Evolutionary conservation across 2,329 filamentous ascomycete species (phyloP), one percentile per base, ranked within the genome.

Genomic region (Apiospora marii): DNA sequence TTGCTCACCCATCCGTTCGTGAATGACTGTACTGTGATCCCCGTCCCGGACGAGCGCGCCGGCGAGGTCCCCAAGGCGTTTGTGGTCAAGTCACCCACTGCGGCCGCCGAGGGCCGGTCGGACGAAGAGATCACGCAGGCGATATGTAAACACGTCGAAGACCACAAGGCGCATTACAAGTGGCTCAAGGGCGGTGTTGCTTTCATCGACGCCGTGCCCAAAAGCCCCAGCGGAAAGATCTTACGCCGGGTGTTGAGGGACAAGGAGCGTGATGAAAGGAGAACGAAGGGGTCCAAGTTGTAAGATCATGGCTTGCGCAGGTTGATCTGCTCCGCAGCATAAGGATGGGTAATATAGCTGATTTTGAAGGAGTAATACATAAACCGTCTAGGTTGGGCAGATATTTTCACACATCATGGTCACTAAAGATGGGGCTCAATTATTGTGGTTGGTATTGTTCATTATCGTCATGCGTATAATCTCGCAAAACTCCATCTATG

Each of bases 11-110:
- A 96, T 80, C 90, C 91, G 0, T 86, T 87, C 14, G 93, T 96
- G n/a, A 89, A 90, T 61, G 94, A 97, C 82, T 93, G 91, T 76
- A 91, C 94, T 19, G 93, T 97, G 10, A 94, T 96, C 75, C 91
- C 92, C 19, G 85, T 95, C 1, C 92, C 91, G 0, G 86, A 92
- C 71, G 85, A 88, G 24, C 83, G 85, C 19, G 87, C 89, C 5
- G 91, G 90, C 1, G 92, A 94, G 80, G 87, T 92, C 4, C 91
- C 92, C 4, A 87, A 92, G 77, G 92, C 92, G 0, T 93, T 90
- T 73, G 85, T 93, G n/a, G 91, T 93, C 46, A 88, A 87, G 74
- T 81, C 86, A 0, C 58, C 58, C 34, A 19, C 34, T 3, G 83
- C 84, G 0, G 76, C 79, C 3, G 84, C 81, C 3, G 73, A 76